Evolutionary conservation across 176 grass and related monocot species (phyloP), one percentile per base, ranked within the genome.

Genomic region (Puccinellia tenuiflora): DNA sequence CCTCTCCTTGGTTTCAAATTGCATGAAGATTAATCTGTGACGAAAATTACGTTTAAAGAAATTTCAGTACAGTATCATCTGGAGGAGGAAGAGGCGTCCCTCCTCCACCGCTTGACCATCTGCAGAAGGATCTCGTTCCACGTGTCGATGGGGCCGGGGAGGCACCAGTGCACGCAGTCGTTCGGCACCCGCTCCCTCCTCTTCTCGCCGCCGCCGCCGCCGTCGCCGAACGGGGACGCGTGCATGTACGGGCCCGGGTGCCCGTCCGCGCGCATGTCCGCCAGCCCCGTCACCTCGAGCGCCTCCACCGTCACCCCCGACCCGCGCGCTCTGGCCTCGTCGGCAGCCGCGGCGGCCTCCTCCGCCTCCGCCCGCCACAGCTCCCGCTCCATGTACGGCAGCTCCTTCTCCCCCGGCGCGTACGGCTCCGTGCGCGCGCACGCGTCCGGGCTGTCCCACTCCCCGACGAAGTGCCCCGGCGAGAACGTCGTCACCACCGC

Each of bases 131-230:
- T 92, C 83, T 98, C 90, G 79, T 98, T 98, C 95, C 95, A 98
- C 24, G 88, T 83, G 82, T 98, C 92, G 34, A 93, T 82, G 5
- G 92, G 88, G 2, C 95, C 92, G 2, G 95, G 92, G 62, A 98
- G 77, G 85, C 95, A 94, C 95, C 95, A 98, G 86, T 93, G 95
- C 75, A 98, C 92, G 59, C 86, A 94, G 75, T 98, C 95, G 84
- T 94, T 89, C 68, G 90, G 86, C 78, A 92, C 88, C 34, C 80
- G 85, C 66, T 74, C 90, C 80, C 12, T 78, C 15, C 50, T 9
- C 29, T 20, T 34, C 57, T 77, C 30, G 30, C 18, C 57, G 30
- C 33, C 29, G 16, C 6, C 51, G n/a, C n/a, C n/a, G 50, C 17
- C 50, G 16, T 73, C 68, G 69, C 86, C 79, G 31, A 94, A 87